phyloP scores from a whole-genome alignment of 2,329 filamentous ascomycete species.

The Aphanocladium album region DNA sequence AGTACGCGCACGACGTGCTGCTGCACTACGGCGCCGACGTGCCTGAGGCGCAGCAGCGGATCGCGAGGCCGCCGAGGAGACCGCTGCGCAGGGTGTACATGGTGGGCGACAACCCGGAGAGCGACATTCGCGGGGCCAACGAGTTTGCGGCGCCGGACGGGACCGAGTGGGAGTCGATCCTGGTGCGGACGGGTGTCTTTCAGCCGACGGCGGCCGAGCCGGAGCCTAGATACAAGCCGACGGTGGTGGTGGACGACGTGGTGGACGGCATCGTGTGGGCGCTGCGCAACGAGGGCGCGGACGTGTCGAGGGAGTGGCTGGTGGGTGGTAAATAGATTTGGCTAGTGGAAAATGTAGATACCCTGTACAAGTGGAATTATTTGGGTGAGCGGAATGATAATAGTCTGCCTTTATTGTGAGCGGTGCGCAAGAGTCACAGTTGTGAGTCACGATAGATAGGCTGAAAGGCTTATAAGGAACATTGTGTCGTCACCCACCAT shows the following conservation, averaged over 20 bases:
- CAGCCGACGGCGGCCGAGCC: conserved; percentile 31
- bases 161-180: conserved; percentile 70
- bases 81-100: conserved; percentile 79
- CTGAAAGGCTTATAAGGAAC: neutral
- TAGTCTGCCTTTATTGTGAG: no score
- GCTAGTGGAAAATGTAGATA: neutral
- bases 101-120: conserved; percentile 87
- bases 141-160: conserved; percentile 61
- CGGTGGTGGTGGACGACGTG: conserved; percentile 67
- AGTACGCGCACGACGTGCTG: conserved; percentile 70
- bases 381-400: neutral
- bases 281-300: conserved; percentile 50
- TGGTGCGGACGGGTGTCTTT: conserved; percentile 80
- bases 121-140: conserved; percentile 86
- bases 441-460: neutral
- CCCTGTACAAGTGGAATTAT: neutral
- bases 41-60: conserved; percentile 17
- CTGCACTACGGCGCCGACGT: conserved; percentile 42
- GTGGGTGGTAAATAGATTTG: conserved; percentile 3
- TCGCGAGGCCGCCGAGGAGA: conserved; percentile 42
- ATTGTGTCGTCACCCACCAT: neutral
- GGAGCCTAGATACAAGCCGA: conserved; percentile 56
- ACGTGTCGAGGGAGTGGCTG: conserved; percentile 28
- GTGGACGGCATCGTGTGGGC: conserved; percentile 73
- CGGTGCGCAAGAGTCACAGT: neutral